Percentiles rank a stretch among this genome's conserved stretches.
phyloP scores from a whole-genome alignment of 1,284 basidiomycete species.

The Malassezia japonica region DNA sequence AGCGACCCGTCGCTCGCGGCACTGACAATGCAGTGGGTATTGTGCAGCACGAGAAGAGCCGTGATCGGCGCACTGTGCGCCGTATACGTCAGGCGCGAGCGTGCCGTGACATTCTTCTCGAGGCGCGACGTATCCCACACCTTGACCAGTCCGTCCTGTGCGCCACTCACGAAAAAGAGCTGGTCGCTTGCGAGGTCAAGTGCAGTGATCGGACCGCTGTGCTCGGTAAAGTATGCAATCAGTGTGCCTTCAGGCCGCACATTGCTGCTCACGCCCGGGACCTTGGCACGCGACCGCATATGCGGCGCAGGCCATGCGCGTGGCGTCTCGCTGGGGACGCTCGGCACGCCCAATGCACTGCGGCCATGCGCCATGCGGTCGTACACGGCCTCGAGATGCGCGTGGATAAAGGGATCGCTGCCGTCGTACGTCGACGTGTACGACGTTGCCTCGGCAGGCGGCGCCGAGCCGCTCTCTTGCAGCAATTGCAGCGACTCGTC shows the following conservation, averaged over 20 bases:
- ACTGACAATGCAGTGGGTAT: conserved; percentile 50
- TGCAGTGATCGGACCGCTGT: conserved; percentile 56
- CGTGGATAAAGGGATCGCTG: conserved; percentile 40
- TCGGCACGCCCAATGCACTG: background rate
- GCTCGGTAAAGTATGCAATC: conserved; percentile 50
- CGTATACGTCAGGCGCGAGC: conserved; percentile 48
- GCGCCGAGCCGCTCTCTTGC: background rate
- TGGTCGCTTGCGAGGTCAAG: conserved; percentile 86
- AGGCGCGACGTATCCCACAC: conserved; percentile 71
- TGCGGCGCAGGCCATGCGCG: background rate
- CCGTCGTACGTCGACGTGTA: conserved; percentile 35
- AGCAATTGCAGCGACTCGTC: background rate
- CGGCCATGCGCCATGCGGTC: conserved; percentile 11
- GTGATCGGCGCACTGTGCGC: conserved; percentile 48
- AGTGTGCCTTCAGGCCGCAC: conserved; percentile 37
- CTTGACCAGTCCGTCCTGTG: conserved; percentile 72
- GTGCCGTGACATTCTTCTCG: conserved; percentile 60
- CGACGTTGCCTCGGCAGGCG: background rate
- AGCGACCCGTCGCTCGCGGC: conserved; percentile 49
- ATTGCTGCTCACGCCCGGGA: conserved; percentile 16
- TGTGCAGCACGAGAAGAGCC: conserved; percentile 43
- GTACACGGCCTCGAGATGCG: conserved; percentile 39
- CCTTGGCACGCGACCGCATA: too few relatives aligned
- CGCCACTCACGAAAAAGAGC: conserved; percentile 80
- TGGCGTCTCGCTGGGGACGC: background rate